Percentiles rank a stretch among this genome's conserved stretches.
phyloP scores from a whole-genome alignment of 2,329 filamentous ascomycete genomes.

The Cadophora sp. region DNA sequence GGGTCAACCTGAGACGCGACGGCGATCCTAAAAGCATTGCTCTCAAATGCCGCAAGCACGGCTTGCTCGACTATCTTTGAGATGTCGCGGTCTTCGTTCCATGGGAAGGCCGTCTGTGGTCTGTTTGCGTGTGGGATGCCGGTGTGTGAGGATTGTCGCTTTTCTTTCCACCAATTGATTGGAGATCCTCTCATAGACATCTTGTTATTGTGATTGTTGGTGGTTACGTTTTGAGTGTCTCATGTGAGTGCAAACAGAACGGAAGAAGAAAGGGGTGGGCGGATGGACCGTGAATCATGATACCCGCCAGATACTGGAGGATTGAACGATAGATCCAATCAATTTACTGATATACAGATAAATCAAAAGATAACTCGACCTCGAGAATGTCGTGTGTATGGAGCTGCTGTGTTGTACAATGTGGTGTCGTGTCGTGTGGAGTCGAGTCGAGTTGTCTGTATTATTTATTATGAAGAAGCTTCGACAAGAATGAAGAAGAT shows the following conservation, averaged over 20 bases:
- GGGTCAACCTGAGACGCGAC: slow-evolving; percentile 35
- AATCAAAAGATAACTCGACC: not conserved
- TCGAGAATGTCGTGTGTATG: not conserved
- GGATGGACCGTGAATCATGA: slow-evolving; percentile 1
- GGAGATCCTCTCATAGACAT: slow-evolving; percentile 30
- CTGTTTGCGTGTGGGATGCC: slow-evolving; percentile 19
- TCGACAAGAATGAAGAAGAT: not conserved
- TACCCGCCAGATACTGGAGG: not conserved
- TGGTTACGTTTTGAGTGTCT: not conserved
- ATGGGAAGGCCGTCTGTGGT: slow-evolving; percentile 27
- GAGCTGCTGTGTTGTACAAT: not conserved
- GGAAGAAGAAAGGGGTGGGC: not conserved
- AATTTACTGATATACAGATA: no score
- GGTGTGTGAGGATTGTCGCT: slow-evolving; percentile 29
- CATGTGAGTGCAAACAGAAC: not conserved
- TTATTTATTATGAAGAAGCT: not conserved
- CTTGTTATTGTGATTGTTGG: not conserved
- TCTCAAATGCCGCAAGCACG: slow-evolving; percentile 32
- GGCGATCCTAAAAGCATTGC: slow-evolving; percentile 34
- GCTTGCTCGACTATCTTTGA: slow-evolving; percentile 34
- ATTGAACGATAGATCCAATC: not conserved
- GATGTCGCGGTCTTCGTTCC: slow-evolving; percentile 28
- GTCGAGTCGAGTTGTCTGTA: no score
- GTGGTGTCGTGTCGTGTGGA: not conserved
- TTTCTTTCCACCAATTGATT: slow-evolving; percentile 35